Conservation (phyloP, 345 rosid genomes). For the Pelargonium nanum region DNA sequence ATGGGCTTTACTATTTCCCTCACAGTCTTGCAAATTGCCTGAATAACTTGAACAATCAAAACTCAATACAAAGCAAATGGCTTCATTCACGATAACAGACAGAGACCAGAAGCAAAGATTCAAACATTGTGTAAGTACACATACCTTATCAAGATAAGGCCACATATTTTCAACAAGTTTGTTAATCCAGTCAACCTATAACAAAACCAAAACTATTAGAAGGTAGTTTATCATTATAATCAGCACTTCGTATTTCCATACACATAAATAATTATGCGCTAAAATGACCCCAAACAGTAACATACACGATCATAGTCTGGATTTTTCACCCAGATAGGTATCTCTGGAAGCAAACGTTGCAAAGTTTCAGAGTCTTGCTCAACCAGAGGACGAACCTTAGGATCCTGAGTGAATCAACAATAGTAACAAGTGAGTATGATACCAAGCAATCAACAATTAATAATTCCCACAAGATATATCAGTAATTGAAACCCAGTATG, state of each 20-base stretch:
- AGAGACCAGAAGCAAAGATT: slow-evolving; percentile 2
- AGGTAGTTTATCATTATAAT: slow-evolving; percentile 1
- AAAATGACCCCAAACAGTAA: slow-evolving; percentile 4
- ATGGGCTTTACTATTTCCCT: slow-evolving; percentile 63
- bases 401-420: slow-evolving; percentile 38
- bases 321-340: slow-evolving; percentile 90
- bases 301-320: slow-evolving; percentile 97
- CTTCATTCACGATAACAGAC: slow-evolving; percentile 1
- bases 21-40: slow-evolving; percentile 80
- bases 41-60: slow-evolving; percentile 12
- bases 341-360: slow-evolving; percentile 67
- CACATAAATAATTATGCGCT: not conserved
- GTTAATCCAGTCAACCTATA: slow-evolving; percentile 93
- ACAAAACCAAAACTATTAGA: slow-evolving; percentile 3
- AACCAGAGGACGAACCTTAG: slow-evolving; percentile 56
- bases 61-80: slow-evolving; percentile 9
- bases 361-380: slow-evolving; percentile 62
- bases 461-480: not conserved
- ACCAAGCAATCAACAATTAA: not conserved
- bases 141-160: slow-evolving; percentile 85
- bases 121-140: slow-evolving; percentile 4
- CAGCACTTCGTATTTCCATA: not conserved
- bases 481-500: not conserved
- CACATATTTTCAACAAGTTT: slow-evolving; percentile 67
- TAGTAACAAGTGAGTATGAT: not conserved